Evolutionary conservation across 768 basidiomycete genomes (phyloP).

Genomic region (Termitomyces sp.): DNA sequence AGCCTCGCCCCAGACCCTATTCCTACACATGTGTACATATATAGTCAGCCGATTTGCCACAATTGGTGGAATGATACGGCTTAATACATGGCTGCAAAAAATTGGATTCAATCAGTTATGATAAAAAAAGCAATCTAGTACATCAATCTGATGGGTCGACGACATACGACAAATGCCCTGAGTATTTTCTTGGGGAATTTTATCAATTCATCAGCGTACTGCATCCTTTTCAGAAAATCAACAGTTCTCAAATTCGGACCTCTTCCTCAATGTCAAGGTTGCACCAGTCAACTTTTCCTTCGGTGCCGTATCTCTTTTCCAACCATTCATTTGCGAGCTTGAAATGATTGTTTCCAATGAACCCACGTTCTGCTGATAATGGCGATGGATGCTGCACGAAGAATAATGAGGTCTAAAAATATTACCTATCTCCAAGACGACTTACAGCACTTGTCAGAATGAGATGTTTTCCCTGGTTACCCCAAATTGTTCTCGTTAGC

Average conservation of each 20-base stretch:
- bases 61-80: background rate
- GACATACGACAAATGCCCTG: background rate
- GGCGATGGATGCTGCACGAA: constrained; percentile 77
- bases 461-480: constrained; percentile 67
- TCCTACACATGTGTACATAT: background rate
- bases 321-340: constrained; percentile 86
- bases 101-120: no score
- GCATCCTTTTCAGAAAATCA: background rate
- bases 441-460: constrained; percentile 74
- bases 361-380: constrained; percentile 71
- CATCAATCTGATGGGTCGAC: constrained; percentile 8
- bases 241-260: constrained; percentile 12
- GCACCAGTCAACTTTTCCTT: constrained; percentile 74
- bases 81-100: no score
- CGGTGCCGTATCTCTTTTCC: constrained; percentile 68
- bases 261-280: constrained; percentile 20
- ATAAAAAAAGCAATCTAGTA: background rate
- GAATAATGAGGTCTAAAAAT: no score
- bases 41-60: background rate
- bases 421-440: constrained; percentile 16
- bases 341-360: constrained; percentile 90
- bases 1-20: background rate
- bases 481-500: background rate
- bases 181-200: background rate
- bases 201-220: constrained; percentile 12